Percentiles rank a stretch among this genome's conserved stretches.
phyloP scores from a whole-genome alignment of 768 basidiomycete genomes.

The Dioszegia aurantiaca region DNA sequence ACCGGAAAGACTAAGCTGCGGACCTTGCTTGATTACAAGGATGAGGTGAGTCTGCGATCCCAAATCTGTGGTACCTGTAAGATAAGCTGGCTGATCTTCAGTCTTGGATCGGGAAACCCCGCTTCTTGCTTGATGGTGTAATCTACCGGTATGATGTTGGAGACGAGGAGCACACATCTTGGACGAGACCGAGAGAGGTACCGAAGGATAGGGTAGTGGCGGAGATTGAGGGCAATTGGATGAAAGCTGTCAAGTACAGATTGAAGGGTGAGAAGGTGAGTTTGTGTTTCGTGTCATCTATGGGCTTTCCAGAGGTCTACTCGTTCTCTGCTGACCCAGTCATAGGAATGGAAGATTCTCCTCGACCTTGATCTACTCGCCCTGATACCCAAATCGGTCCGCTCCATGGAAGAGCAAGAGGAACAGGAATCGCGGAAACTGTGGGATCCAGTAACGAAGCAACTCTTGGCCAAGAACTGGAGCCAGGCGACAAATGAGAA shows the following conservation, averaged over 20 bases:
- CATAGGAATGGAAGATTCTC: slow-evolving; percentile 63
- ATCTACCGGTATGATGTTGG: slow-evolving; percentile 75
- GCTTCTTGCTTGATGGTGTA: slow-evolving; percentile 81
- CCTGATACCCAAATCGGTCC: slow-evolving; percentile 76
- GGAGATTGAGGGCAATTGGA: slow-evolving; percentile 84
- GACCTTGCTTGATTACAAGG: slow-evolving; percentile 88
- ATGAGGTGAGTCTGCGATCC: slow-evolving; percentile 78
- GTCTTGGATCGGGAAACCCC: slow-evolving; percentile 88
- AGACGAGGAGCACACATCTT: slow-evolving; percentile 54
- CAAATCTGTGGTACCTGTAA: no score
- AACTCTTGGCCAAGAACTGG: slow-evolving; percentile 74
- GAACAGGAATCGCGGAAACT: slow-evolving; percentile 77
- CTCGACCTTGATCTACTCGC: slow-evolving; percentile 72
- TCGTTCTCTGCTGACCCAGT: slow-evolving; percentile 12
- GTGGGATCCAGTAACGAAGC: slow-evolving; percentile 74
- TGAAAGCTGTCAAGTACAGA: slow-evolving; percentile 75
- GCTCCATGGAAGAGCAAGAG: slow-evolving; percentile 75
- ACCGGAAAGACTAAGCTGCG: slow-evolving; percentile 60
- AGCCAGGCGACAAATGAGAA: slow-evolving; percentile 89
- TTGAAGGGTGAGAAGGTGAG: slow-evolving; percentile 53
- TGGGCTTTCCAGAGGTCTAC: no score
- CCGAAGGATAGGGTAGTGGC: slow-evolving; percentile 74
- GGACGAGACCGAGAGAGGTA: slow-evolving; percentile 73
- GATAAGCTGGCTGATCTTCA: slow-evolving; percentile 23
- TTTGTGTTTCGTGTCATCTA: neutral